A percentile compares a stretch with the other conserved stretches of the same genome.
phyloP scores from a whole-genome alignment of 139 green algal species.

The Yamagishiella unicocca region DNA sequence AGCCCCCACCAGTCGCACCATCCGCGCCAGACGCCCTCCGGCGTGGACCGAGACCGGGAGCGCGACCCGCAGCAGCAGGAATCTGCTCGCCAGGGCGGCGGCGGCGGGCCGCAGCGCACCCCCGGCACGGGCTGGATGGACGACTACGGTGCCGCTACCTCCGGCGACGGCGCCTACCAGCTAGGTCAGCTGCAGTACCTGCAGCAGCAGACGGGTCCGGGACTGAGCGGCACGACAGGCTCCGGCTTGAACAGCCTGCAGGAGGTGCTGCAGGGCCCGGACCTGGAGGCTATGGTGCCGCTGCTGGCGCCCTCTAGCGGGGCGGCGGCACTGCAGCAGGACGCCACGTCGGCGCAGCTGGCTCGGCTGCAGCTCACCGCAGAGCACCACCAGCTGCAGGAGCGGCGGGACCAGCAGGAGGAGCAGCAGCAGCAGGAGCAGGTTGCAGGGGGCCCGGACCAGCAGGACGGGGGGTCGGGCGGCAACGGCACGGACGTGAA shows the following conservation, averaged over 20 bases:
- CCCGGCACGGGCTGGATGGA: not conserved
- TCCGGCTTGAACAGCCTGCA: constrained; percentile 35
- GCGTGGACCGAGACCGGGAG: not conserved
- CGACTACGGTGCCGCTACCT: constrained; percentile 8
- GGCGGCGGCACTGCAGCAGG: constrained; percentile 11
- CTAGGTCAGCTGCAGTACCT: constrained; percentile 49
- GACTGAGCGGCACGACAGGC: constrained; percentile 36
- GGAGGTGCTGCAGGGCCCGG: constrained; percentile 39
- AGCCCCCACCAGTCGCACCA: constrained; percentile 8
- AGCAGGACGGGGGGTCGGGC: constrained; percentile 9
- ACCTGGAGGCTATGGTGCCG: constrained; percentile 31
- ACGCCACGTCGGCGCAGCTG: constrained; percentile 4
- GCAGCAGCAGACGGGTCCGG: constrained; percentile 15
- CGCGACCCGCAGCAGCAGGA: not conserved
- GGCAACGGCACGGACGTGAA: constrained; percentile 32
- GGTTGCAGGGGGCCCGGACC: not conserved
- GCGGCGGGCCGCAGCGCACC: not conserved
- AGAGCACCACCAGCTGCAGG: not conserved
- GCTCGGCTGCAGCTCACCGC: not conserved
- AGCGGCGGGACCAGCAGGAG: not conserved
- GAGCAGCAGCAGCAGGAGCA: not conserved
- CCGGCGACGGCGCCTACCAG: constrained; percentile 31
- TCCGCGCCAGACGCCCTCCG: not conserved
- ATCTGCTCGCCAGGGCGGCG: not conserved
- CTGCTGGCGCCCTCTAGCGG: constrained; percentile 14